Conservation (phyloP, 2,329 filamentous ascomycete genomes). For the Didymella lethalis region DNA sequence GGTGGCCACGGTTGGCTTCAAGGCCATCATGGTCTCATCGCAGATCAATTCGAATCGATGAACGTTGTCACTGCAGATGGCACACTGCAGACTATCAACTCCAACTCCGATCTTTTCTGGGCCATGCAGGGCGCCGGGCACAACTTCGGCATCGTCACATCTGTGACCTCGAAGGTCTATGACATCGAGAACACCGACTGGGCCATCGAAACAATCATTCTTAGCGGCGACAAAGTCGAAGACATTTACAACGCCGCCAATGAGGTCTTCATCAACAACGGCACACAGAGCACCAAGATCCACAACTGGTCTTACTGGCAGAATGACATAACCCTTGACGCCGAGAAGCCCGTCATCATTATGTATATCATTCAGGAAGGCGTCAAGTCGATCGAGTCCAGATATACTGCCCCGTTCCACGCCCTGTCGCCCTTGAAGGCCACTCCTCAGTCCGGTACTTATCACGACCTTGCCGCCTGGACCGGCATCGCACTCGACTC, state of each 20-base stretch:
- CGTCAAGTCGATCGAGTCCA: constrained; percentile 27
- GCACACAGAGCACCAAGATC: constrained; percentile 53
- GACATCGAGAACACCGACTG: constrained; percentile 30
- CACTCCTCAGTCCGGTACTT: constrained; percentile 28
- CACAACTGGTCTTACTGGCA: constrained; percentile 39
- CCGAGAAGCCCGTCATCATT: constrained; percentile 29
- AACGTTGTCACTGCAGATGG: constrained; percentile 63
- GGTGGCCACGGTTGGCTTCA: constrained; percentile 66
- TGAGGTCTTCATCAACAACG: constrained; percentile 54
- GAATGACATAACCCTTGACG: constrained; percentile 29
- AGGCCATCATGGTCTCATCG: constrained; percentile 61
- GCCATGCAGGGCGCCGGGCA: constrained; percentile 65
- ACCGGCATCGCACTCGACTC: constrained; percentile 34
- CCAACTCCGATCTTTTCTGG: constrained; percentile 63
- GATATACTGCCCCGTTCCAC: constrained; percentile 35
- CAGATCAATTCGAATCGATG: constrained; percentile 63
- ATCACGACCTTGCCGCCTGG: constrained; percentile 35
- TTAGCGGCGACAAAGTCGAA: constrained; percentile 58
- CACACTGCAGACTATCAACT: constrained; percentile 49
- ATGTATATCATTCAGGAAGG: constrained; percentile 40
- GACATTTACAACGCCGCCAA: constrained; percentile 59
- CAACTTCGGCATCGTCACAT: constrained; percentile 66
- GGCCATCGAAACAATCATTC: constrained; percentile 34
- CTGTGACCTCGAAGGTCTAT: constrained; percentile 55
- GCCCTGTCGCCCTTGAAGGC: constrained; percentile 26